A percentile compares a stretch with the other conserved stretches of the same genome.
phyloP scores from a whole-genome alignment of 352 stramenopile genomes.

The Blastocystis sp. region DNA sequence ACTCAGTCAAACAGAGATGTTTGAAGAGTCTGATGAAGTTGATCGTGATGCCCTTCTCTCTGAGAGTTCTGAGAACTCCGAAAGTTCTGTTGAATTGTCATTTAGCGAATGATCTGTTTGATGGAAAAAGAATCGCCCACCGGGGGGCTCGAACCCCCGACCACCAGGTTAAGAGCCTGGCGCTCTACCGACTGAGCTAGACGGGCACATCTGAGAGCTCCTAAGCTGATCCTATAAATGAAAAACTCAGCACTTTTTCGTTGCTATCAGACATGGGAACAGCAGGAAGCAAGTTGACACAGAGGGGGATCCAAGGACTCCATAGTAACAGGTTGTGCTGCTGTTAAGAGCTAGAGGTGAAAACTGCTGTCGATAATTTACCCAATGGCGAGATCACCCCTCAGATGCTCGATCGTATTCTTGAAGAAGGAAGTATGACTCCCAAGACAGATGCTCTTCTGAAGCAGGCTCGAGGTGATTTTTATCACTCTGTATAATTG shows the following conservation, averaged over 20 bases:
- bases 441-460: constrained; percentile 49
- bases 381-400: background rate
- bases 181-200: background rate
- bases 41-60: too few relatives aligned
- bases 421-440: background rate
- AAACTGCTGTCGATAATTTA: constrained; percentile 6
- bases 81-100: too few relatives aligned
- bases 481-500: background rate
- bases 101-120: background rate
- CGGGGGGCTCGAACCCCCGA: background rate
- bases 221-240: too few relatives aligned
- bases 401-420: background rate
- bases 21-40: too few relatives aligned
- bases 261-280: background rate
- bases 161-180: background rate
- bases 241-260: background rate
- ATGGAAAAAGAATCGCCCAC: background rate
- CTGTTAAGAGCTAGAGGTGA: background rate
- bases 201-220: background rate
- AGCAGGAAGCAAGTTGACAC: background rate
- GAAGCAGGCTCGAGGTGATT: background rate
- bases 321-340: background rate
- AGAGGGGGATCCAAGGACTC: background rate
- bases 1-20: too few relatives aligned
- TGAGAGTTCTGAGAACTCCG: too few relatives aligned